Evolutionary conservation across 2,329 filamentous ascomycete genomes (phyloP).

Genomic region (Orbilia ellipsospora): DNA sequence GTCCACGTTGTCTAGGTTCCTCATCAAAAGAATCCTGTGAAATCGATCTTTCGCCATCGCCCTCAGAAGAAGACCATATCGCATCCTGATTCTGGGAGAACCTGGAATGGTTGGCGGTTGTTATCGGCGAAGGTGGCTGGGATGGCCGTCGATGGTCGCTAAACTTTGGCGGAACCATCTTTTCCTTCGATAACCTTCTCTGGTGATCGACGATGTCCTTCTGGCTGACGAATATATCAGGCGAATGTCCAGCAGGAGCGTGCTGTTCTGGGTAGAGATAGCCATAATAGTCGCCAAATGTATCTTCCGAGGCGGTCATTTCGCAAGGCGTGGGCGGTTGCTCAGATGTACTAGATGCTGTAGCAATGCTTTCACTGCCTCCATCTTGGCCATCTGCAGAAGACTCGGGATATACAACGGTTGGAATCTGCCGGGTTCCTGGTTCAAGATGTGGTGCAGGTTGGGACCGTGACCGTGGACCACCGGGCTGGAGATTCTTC

Average conservation of each 20-base stretch:
- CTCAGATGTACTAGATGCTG: constrained; percentile 49
- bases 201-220: constrained; percentile 58
- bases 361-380: constrained; percentile 44
- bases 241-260: constrained; percentile 40
- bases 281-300: constrained; percentile 44
- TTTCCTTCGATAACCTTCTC: constrained; percentile 57
- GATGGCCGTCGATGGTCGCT: constrained; percentile 56
- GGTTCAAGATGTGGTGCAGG: constrained; percentile 48
- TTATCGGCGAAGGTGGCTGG: constrained; percentile 54
- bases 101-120: constrained; percentile 36
- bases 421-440: constrained; percentile 35
- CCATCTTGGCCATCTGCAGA: constrained; percentile 41
- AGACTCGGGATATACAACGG: constrained; percentile 39
- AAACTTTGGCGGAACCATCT: constrained; percentile 56
- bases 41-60: constrained; percentile 54
- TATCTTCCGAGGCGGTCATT: constrained; percentile 32
- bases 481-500: constrained; percentile 51
- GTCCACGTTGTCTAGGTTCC: constrained; percentile 59
- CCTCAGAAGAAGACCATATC: constrained; percentile 57
- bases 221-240: constrained; percentile 58
- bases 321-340: constrained; percentile 48
- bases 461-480: constrained; percentile 49
- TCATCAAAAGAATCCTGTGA: constrained; percentile 57
- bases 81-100: constrained; percentile 55
- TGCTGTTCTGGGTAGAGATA: constrained; percentile 56